Base-by-base conservation (phyloP, 176 grass and related monocot species). In the Eleusine coracana region DNA sequence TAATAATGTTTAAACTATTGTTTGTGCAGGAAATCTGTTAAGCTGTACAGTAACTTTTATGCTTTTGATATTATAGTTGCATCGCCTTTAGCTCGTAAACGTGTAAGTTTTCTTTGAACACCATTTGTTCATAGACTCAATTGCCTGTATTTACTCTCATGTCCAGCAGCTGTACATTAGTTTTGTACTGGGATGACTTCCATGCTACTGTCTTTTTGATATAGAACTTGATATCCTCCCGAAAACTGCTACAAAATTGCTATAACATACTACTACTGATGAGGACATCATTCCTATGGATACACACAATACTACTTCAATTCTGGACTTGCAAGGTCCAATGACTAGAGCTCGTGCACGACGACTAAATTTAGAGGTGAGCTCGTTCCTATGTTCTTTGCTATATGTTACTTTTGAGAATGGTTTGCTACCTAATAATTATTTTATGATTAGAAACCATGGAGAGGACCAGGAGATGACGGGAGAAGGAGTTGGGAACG, bases 41-140 rank as follows among this genome's bases (percentile, higher is more conserved):
- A 98, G 82, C 38, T 98, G 80, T 98, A 93, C 54, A 98, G 90
- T 73, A 92, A 93, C 81, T 98, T 95, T 69, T 98, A 95, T 87
- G 87, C 92, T 84, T 98, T 92, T 75, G 96, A 98, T 82, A 91
- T 98, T 54, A 91, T 98, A 82, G 82, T 98, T 77, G 96, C 90
- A 66, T 98, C 96, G 90, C 96, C 96, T 79, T 88, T 98, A 81
- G 96, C 90, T 31, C 86, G 95, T 63, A 85, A 88, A 63, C 88
- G 77, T 80, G 96, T 91, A 88, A 93, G 89, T 93, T 75, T 20
- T 77, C 46, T 66, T 50, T 63, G 50, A 65, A 39, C 28, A 70
- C 36, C 10, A 58, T 61, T 84, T 79, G 20, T 61, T 76, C 8
- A 62, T 70, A 36, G 36, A 72, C 41, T 75, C 12, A 2, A 45